Evolutionary conservation across 192 early-diverging fungal genomes (phyloP).

Genomic region (Coemansia sp.): DNA sequence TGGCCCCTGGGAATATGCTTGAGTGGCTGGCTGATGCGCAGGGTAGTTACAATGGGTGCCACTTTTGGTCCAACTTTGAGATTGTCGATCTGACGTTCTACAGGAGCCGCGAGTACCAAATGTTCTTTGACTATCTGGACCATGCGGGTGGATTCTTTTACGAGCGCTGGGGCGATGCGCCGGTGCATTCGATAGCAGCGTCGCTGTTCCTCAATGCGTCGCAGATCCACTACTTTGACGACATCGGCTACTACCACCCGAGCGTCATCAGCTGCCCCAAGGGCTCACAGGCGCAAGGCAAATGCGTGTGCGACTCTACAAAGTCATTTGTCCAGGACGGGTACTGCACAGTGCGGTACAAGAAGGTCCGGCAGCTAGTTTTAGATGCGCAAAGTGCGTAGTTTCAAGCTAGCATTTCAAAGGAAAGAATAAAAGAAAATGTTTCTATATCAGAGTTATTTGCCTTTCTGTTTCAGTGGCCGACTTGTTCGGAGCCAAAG

Average conservation of each 20-base stretch:
- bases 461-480: constrained; percentile 15
- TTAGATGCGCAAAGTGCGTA: background rate
- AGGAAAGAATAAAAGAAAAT: background rate
- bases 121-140: constrained; percentile 71
- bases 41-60: constrained; percentile 59
- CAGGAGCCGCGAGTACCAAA: constrained; percentile 55
- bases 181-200: constrained; percentile 65
- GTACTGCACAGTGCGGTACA: constrained; percentile 11
- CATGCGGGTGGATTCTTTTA: constrained; percentile 81
- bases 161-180: constrained; percentile 63
- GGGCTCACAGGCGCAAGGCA: background rate
- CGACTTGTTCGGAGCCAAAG: constrained; percentile 46
- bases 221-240: constrained; percentile 67
- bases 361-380: background rate
- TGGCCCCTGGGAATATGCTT: constrained; percentile 10
- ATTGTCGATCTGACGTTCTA: constrained; percentile 72
- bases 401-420: background rate
- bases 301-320: constrained; percentile 5
- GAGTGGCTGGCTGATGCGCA: constrained; percentile 17
- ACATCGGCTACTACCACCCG: constrained; percentile 63
- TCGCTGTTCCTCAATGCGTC: constrained; percentile 51
- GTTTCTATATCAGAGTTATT: background rate
- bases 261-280: constrained; percentile 7
- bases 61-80: constrained; percentile 86
- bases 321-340: constrained; percentile 15